These are phyloP conservation scores for Blepharisma undulans DNA, from an alignment of 169 alveolate species.

Conservation along the genomic window DNA sequence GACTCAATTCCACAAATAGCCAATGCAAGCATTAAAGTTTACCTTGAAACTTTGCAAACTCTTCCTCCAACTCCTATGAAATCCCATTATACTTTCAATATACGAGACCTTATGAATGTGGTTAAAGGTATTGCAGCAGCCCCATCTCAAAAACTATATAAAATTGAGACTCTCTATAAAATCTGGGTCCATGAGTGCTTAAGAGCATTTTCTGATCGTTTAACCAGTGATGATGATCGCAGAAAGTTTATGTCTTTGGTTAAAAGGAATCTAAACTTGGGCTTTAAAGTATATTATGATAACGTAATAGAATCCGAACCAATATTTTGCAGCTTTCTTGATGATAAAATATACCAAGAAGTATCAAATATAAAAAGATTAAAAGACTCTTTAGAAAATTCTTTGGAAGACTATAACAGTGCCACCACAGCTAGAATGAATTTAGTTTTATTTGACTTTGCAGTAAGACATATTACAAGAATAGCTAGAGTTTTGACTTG, in stretches of 20 bases:
- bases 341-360: conserved; percentile 80
- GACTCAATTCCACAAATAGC: not conserved
- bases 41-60: not conserved
- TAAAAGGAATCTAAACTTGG: conserved; percentile 62
- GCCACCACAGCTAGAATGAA: conserved; percentile 64
- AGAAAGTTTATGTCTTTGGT: conserved; percentile 63
- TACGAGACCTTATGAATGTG: conserved; percentile 80
- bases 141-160: conserved; percentile 49
- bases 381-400: conserved; percentile 64
- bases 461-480: conserved; percentile 77
- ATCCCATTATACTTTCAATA: conserved; percentile 67
- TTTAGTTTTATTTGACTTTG: conserved; percentile 80
- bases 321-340: conserved; percentile 62
- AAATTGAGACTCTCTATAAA: conserved; percentile 61
- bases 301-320: conserved; percentile 57
- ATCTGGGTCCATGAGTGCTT: conserved; percentile 86
- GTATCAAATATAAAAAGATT: conserved; percentile 64
- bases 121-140: conserved; percentile 81
- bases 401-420: conserved; percentile 66
- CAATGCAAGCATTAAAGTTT: conserved; percentile 1
- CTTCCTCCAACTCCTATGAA: conserved; percentile 42
- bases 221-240: conserved; percentile 71
- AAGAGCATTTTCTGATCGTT: conserved; percentile 83
- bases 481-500: conserved; percentile 74
- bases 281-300: conserved; percentile 70